A percentile compares a stretch with the other conserved stretches of the same genome.
Evolutionary conservation across 2,329 filamentous ascomycete species (phyloP).

Genomic region (Claviceps paspali): DNA sequence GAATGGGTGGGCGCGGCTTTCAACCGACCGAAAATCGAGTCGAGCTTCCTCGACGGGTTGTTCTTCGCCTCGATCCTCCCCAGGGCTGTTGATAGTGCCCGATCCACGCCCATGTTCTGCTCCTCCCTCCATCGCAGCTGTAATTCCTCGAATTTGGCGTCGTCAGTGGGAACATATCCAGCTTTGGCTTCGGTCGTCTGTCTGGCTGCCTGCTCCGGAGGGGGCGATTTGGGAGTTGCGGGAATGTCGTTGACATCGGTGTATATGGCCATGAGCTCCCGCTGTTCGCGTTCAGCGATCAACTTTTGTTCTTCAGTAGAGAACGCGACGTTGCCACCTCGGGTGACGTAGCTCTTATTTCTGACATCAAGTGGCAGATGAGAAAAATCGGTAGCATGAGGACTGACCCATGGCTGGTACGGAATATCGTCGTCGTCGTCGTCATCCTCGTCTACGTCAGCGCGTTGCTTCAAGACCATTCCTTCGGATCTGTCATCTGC

Average conservation of each 20-base stretch:
- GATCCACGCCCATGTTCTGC: constrained; percentile 26
- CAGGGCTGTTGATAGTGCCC: constrained; percentile 27
- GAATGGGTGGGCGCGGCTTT: constrained; percentile 8
- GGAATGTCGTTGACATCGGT: constrained; percentile 38
- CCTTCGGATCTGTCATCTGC: constrained; percentile 60
- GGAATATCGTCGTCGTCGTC: constrained; percentile 44
- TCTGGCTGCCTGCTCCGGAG: constrained; percentile 16
- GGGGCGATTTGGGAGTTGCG: constrained; percentile 38
- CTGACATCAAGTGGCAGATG: constrained; percentile 29
- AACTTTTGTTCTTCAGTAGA: constrained; percentile 38
- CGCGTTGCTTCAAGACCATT: constrained; percentile 47
- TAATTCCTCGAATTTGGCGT: constrained; percentile 30
- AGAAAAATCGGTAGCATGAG: constrained; percentile 30
- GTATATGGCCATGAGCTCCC: constrained; percentile 47
- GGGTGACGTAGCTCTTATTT: constrained; percentile 34
- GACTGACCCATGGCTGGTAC: constrained; percentile 37
- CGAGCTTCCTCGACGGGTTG: constrained; percentile 21
- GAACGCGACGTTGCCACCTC: constrained; percentile 36
- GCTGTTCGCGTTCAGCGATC: constrained; percentile 41
- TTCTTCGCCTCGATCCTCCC: constrained; percentile 26
- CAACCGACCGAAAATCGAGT: constrained; percentile 25
- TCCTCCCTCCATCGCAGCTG: constrained; percentile 33
- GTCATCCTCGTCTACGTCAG: constrained; percentile 33
- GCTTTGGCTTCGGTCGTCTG: constrained; percentile 14
- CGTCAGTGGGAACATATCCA: constrained; percentile 22